Base-by-base conservation (phyloP, 2,329 filamentous ascomycete genomes). In the Stemphylium beticola region DNA sequence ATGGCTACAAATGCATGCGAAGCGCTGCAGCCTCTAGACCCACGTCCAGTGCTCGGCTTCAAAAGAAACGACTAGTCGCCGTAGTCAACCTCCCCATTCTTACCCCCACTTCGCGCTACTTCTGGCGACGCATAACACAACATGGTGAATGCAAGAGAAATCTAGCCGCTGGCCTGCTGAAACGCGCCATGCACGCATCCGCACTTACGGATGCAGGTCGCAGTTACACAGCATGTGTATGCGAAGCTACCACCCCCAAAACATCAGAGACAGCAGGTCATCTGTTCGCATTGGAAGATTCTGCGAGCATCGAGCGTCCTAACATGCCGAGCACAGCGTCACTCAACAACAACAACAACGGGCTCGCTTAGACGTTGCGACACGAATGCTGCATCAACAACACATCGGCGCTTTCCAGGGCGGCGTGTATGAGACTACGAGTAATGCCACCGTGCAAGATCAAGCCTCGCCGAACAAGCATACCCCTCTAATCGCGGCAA, bases 151-250 rank as follows among this genome's bases (percentile, higher is more conserved):
- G 53, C 59, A 44, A 41, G 17, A 49, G 9, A 50, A 15, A 31
- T 50, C 49, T 50, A 55, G 52, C 54, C 52, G 18, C 53, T 46
- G 20, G 38, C 24, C 37, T 41, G n/a, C 41, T 67, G 64, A 64
- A 68, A 67, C 65, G 51, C 59, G 58, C 65, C 58, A 62, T 60
- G 58, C 57, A 60, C 36, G 46, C 54, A 46, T 54, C 49, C 58
- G 47, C 58, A 32, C 39, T 43, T 49, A 24, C 51, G 37, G 37
- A 52, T 49, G 60, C 62, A 56, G 50, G 43, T 43, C 44, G 42
- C 20, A 17, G 64, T 64, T 43, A 57, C 55, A 66, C 63, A 10
- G 36, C 36, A n/a, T 55, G 42, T 36, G 15, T 42, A 48, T 56
- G 43, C 53, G 42, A 46, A 53, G 39, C 4, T 45, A 40, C 52